Evolutionary conservation across 2,329 filamentous ascomycete genomes (phyloP).

Genomic region (Chaetomium globosum): DNA sequence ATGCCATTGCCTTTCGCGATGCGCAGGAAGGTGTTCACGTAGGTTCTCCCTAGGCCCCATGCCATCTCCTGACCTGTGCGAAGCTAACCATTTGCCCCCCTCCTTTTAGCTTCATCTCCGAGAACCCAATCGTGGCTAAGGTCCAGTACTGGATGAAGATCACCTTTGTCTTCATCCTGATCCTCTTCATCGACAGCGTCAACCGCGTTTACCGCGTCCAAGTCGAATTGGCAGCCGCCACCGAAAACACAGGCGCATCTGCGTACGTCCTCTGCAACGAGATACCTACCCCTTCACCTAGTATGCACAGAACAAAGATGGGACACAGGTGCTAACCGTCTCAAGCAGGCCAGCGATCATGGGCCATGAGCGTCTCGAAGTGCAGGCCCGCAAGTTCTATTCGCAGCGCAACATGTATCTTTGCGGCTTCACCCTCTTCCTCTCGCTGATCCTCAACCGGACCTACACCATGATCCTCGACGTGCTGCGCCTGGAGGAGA

Average conservation of each 20-base stretch:
- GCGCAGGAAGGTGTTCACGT: constrained; percentile 82
- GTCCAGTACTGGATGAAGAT: constrained; percentile 98
- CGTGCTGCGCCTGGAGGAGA: constrained; percentile 86
- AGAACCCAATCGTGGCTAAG: constrained; percentile 81
- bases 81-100: constrained; percentile 8
- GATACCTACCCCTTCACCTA: neutral
- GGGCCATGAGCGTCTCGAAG: constrained; percentile 94
- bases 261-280: constrained; percentile 49
- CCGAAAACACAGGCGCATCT: constrained; percentile 57
- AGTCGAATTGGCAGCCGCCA: constrained; percentile 75
- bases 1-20: constrained; percentile 85
- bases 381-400: constrained; percentile 99
- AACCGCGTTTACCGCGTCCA: constrained; percentile 95
- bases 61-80: no score
- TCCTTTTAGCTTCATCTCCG: constrained; percentile 78
- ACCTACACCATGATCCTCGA: constrained; percentile 98
- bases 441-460: constrained; percentile 97
- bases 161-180: constrained; percentile 97
- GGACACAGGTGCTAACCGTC: constrained; percentile 34
- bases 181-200: constrained; percentile 96
- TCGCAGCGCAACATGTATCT: constrained; percentile 99
- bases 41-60: constrained; percentile 37
- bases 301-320: neutral
- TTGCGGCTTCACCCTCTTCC: constrained; percentile 97
- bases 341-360: constrained; percentile 64